These are phyloP conservation scores for Trichosanthes cucumerina DNA, from an alignment of 306 rosid genomes.

Conservation along the genomic window DNA sequence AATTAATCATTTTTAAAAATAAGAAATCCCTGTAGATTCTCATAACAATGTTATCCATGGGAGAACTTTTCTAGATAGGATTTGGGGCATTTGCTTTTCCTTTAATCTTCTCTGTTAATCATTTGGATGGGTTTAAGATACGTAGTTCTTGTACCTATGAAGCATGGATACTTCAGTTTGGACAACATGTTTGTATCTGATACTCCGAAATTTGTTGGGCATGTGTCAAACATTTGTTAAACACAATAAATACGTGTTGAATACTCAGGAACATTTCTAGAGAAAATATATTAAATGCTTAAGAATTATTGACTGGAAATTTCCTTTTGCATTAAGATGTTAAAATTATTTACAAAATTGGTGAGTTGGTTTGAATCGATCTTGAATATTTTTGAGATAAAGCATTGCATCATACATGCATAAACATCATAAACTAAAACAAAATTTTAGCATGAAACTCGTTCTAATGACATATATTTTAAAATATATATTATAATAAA, in stretches of 20 bases:
- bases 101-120: neutral
- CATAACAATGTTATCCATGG: neutral
- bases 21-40: neutral
- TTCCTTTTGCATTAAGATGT: neutral
- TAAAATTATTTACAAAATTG: neutral
- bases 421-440: neutral
- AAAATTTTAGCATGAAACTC: neutral
- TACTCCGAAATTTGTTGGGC: neutral
- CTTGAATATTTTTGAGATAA: neutral
- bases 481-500: neutral
- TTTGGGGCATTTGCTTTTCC: neutral
- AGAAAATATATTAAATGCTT: neutral
- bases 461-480: neutral
- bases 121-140: neutral
- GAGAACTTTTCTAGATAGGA: neutral
- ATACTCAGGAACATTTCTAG: neutral
- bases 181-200: neutral
- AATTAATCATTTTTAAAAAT: neutral
- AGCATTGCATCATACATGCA: neutral
- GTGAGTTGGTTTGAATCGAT: neutral
- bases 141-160: neutral
- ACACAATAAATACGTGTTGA: neutral
- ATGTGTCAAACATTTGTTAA: neutral
- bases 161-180: neutral
- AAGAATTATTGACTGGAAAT: neutral